phyloP scores from a whole-genome alignment of 257 asterid genomes.

The Solanum bulbocastanum region DNA sequence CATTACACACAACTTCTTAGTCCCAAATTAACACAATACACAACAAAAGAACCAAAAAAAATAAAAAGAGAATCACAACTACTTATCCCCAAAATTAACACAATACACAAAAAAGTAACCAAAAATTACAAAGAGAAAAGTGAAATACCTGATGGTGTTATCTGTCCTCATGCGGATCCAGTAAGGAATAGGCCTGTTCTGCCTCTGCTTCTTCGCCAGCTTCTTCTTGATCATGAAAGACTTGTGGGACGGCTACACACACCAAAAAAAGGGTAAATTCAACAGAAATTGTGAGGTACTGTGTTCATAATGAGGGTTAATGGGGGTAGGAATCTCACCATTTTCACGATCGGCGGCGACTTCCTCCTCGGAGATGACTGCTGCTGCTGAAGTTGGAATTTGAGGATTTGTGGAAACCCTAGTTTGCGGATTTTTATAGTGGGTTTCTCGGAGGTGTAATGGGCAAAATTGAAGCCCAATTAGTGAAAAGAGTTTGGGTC shows the following conservation, averaged over 20 bases:
- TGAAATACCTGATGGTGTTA: conserved; percentile 19
- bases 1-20: neutral
- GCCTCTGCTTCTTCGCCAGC: conserved; percentile 30
- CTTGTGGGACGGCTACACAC: conserved; percentile 23
- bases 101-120: neutral
- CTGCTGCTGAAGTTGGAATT: neutral
- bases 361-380: neutral
- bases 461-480: neutral
- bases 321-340: neutral
- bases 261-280: neutral
- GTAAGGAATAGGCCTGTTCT: conserved; percentile 25
- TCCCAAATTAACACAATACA: neutral
- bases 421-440: neutral
- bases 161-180: conserved; percentile 28
- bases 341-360: neutral
- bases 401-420: neutral
- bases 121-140: neutral
- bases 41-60: neutral
- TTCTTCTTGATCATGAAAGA: conserved; percentile 28
- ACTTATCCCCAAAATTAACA: neutral
- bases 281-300: neutral
- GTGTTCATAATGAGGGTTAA: neutral
- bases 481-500: neutral
- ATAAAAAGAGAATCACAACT: neutral
- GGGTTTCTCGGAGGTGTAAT: neutral